phyloP scores from a whole-genome alignment of 139 green algal species.

The Picochlorum costavermella region DNA sequence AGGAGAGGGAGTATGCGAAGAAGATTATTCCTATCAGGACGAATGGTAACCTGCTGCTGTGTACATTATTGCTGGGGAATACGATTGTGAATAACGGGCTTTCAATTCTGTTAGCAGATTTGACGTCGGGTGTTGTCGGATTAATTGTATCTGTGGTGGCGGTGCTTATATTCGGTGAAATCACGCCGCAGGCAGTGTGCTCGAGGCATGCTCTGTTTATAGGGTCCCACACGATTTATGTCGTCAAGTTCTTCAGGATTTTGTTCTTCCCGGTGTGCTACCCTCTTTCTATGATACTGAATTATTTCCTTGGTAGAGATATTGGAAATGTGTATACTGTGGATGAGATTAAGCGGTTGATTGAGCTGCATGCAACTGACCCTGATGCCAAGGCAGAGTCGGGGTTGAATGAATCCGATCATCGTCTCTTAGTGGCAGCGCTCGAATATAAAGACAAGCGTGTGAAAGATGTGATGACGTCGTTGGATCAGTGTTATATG shows the following conservation, averaged over 20 bases:
- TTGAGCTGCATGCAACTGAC: constrained; percentile 59
- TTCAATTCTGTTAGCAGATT: constrained; percentile 48
- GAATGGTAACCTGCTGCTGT: constrained; percentile 37
- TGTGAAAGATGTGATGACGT: constrained; percentile 60
- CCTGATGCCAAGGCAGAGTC: constrained; percentile 55
- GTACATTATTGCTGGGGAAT: constrained; percentile 46
- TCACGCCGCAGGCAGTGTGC: constrained; percentile 58
- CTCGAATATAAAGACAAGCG: constrained; percentile 77
- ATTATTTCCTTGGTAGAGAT: constrained; percentile 61
- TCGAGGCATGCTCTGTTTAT: constrained; percentile 69
- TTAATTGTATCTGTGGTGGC: constrained; percentile 31
- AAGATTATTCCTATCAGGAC: constrained; percentile 21
- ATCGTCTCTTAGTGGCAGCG: constrained; percentile 49
- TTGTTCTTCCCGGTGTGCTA: constrained; percentile 38
- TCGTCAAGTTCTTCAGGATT: constrained; percentile 64
- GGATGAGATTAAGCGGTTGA: constrained; percentile 9
- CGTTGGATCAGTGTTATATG: constrained; percentile 75
- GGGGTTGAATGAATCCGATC: constrained; percentile 38
- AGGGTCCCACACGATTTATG: constrained; percentile 60
- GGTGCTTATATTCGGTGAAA: constrained; percentile 53
- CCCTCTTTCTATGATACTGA: constrained; percentile 68
- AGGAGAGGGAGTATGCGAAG: constrained; percentile 25
- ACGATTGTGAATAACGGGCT: constrained; percentile 39
- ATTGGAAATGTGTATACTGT: constrained; percentile 11
- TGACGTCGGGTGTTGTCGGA: constrained; percentile 39